phyloP scores from a whole-genome alignment of 148 eudicot species.

The Spergularia marina region DNA sequence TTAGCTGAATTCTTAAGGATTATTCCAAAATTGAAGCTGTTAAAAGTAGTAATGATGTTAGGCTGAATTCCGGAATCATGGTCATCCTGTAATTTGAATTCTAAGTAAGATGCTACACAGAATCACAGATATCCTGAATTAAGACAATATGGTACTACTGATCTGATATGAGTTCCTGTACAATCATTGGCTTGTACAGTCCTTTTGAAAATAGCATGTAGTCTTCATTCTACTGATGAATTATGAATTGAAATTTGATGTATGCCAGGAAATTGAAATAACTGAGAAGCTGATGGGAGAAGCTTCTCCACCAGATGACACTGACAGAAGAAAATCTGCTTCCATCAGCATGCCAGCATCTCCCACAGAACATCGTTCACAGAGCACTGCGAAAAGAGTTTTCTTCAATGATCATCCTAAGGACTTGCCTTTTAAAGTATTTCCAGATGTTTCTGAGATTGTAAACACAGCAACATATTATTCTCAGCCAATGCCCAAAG shows the following conservation, averaged over 20 bases:
- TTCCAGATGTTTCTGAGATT: conserved; percentile 19
- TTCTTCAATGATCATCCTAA: conserved; percentile 38
- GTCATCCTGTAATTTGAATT: too few relatives aligned
- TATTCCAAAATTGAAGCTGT: too few relatives aligned
- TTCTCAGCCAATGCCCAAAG: conserved; percentile 65
- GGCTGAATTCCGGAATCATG: too few relatives aligned
- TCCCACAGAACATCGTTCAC: conserved; percentile 42
- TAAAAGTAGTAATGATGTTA: too few relatives aligned
- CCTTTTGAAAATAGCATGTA: not conserved
- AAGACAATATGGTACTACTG: not conserved
- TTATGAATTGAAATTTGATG: not conserved
- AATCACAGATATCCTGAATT: too few relatives aligned
- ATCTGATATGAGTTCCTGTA: not conserved
- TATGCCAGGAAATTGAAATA: conserved; percentile 35
- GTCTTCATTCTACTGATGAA: too few relatives aligned
- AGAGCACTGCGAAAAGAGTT: conserved; percentile 34
- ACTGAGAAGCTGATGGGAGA: conserved; percentile 10
- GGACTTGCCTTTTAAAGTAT: conserved; percentile 6
- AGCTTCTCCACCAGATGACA: conserved; percentile 3
- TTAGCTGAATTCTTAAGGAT: too few relatives aligned
- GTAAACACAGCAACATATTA: conserved; percentile 26
- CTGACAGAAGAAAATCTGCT: conserved; percentile 33
- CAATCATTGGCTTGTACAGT: not conserved
- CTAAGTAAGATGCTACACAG: too few relatives aligned
- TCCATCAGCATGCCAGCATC: conserved; percentile 84